These are phyloP conservation scores for Tylopilus sp. DNA, from an alignment of 768 basidiomycete species.

Conservation along the genomic window DNA sequence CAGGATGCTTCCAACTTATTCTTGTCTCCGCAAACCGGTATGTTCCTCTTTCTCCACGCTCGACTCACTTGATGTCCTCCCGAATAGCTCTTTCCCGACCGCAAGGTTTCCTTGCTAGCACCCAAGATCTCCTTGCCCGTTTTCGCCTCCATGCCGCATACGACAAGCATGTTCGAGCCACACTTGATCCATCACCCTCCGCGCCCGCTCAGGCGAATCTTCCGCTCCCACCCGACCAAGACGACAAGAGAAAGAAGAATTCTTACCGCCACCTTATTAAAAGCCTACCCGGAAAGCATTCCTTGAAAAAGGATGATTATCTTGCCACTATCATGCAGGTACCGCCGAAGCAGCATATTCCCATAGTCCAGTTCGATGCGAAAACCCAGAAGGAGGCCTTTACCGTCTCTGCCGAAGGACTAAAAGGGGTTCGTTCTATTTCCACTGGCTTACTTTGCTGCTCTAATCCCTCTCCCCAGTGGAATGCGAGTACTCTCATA, in stretches of 20 bases:
- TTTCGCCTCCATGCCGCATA: conserved; percentile 73
- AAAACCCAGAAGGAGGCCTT: conserved; percentile 73
- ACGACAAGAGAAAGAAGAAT: conserved; percentile 72
- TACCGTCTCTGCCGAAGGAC: conserved; percentile 63
- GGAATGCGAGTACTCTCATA: conserved; percentile 61
- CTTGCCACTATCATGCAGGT: conserved; percentile 60
- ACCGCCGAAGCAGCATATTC: conserved; percentile 68
- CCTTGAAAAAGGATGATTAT: conserved; percentile 76
- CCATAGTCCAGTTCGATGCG: conserved; percentile 59
- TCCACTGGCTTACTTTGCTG: neutral
- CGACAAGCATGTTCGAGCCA: conserved; percentile 74
- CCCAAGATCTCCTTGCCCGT: conserved; percentile 73
- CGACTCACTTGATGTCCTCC: conserved; percentile 15
- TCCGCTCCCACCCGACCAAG: conserved; percentile 50
- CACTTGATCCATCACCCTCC: conserved; percentile 30
- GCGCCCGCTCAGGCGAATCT: conserved; percentile 30
- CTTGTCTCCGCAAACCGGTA: conserved; percentile 34
- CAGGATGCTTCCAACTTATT: conserved; percentile 24
- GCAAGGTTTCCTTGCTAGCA: conserved; percentile 56
- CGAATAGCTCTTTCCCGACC: conserved; percentile 31
- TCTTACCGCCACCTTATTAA: conserved; percentile 75
- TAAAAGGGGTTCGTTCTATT: conserved; percentile 60
- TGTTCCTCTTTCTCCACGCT: conserved; percentile 8
- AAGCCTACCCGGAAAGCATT: conserved; percentile 75
- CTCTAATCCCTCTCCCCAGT: conserved; percentile 39